Conservation (phyloP, 1,284 basidiomycete genomes). For the Rhodotorula sp. region DNA sequence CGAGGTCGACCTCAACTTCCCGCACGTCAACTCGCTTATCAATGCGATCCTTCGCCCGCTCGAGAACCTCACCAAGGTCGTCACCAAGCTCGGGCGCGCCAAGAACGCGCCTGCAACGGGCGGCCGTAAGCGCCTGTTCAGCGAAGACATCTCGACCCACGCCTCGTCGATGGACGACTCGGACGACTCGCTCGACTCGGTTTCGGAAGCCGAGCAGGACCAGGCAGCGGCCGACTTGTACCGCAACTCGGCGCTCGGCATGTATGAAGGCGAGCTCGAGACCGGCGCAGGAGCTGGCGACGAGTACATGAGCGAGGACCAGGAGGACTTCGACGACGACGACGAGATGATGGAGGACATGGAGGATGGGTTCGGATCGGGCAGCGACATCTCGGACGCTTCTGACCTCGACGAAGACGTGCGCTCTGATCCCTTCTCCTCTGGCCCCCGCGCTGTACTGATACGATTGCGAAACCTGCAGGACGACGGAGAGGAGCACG, state of each 20-base stretch:
- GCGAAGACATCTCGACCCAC: conserved; percentile 44
- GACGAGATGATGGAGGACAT: conserved; percentile 54
- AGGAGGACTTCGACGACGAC: conserved; percentile 50
- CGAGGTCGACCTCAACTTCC: conserved; percentile 95
- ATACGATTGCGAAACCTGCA: background rate
- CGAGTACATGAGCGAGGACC: conserved; percentile 43
- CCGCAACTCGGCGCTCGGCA: conserved; percentile 92
- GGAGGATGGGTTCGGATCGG: conserved; percentile 32
- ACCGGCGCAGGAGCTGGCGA: conserved; percentile 42
- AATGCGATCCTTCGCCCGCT: conserved; percentile 83
- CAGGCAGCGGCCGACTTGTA: conserved; percentile 92
- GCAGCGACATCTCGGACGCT: conserved; percentile 42
- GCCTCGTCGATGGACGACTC: conserved; percentile 49
- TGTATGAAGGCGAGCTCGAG: conserved; percentile 62
- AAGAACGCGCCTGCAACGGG: conserved; percentile 60
- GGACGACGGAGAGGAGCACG: conserved; percentile 31
- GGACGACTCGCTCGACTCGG: conserved; percentile 54
- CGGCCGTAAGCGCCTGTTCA: conserved; percentile 52
- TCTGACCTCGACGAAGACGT: conserved; percentile 42
- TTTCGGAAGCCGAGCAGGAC: conserved; percentile 62
- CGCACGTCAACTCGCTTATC: conserved; percentile 81
- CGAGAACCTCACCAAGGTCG: conserved; percentile 90
- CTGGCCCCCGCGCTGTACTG: too few species aligned
- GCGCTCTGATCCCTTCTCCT: background rate
- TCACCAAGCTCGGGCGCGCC: conserved; percentile 92